Base-by-base conservation (phyloP, 345 rosid species). In the Arabidopsis arenosa region DNA sequence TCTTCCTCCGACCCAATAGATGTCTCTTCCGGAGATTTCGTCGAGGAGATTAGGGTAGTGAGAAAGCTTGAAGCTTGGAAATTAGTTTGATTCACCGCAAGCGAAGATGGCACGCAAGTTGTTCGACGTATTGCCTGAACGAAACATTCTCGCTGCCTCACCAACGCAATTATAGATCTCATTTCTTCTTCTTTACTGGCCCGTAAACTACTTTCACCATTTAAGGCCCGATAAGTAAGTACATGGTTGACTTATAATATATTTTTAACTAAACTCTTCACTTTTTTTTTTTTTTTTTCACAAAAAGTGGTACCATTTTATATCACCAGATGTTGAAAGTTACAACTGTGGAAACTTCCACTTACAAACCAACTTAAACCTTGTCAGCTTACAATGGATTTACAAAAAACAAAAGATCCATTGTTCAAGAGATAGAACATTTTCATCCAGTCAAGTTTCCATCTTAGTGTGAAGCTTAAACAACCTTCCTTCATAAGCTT, bases 51-150 rank as follows among this genome's bases (percentile, higher is more conserved):
- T 47, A 79, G 75, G 75, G 83, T 82, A 33, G 79, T 80, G 62
- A 85, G 75, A 76, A 80, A 78, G 57, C 2, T 84, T 36, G 75
- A 77, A 45, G 35, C 17, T n/a, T 49, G 41, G 23, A 49, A 58
- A 39, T 26, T 55, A n/a, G 61, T 15, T 23, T 70, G 73, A 65
- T 71, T 59, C 26, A 54, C 6, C 56, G 53, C 23, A 67, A 69
- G 32, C 2, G 68, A 26, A 56, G 63, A 45, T 15, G 74, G 0
- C 32, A 66, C 51, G 12, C 75, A 35, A 82, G 76, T 15, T 70
- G 89, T 79, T 89, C 80, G 91, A 90, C 77, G 83, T 30, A 87
- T 75, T 82, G 88, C 84, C 68, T 70, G 84, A 79, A 57, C 57
- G 85, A 88, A 58, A 18, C 15, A 39, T 23, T 17, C 37, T 35